Base-by-base conservation (phyloP, 164 flowering plant species). In the Aristolochia californica region DNA sequence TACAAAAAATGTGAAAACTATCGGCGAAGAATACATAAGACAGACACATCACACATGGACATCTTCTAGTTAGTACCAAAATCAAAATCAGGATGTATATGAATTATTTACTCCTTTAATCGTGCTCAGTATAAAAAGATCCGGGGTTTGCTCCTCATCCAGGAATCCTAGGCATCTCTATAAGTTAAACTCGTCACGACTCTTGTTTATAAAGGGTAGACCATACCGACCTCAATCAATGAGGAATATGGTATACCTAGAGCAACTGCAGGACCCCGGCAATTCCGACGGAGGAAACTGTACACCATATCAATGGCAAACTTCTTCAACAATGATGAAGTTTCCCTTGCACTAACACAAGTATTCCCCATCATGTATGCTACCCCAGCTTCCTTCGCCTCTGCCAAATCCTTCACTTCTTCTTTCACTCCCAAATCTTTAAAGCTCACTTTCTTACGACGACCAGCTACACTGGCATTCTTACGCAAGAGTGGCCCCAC, bases 311-410 rank as follows among this genome's bases (percentile, higher is more conserved):
- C 58, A 8, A 84, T 75, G 0, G 62, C 75, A 59, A 80, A 40
- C 68, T 72, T 82, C 75, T 82, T 84, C 8, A 73, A 10, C 21
- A 54, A 48, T 1, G 78, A 66, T 0, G 91, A 84, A 1, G 75
- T 17, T 1, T 72, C 70, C 0, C 56, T 72, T 2, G 85, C 85
- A 59, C 59, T 20, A 0, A 80, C 72, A 24, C 67, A 64, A 13
- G 84, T 71, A 24, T 79, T 74, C 11, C 87, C 83, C 71, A 82
- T 73, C 74, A 82, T 79, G 65, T 77, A 84, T 0, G 81, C 81
- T 45, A 81, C 56, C 25, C 86, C 89, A 11, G 79, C 63, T 60
- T 79, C 79, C 70, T 62, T 73, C 17, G 80, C 81, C 55, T 73
- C 80, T 15, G 57, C 22, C 5, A 81, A 63, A 11, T 72, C 78